A percentile compares a stretch with the other conserved stretches of the same genome.
These are phyloP conservation scores for Blastocladiella emersonii DNA, from an alignment of 371 early-diverging fungal genomes.

Conservation along the genomic window DNA sequence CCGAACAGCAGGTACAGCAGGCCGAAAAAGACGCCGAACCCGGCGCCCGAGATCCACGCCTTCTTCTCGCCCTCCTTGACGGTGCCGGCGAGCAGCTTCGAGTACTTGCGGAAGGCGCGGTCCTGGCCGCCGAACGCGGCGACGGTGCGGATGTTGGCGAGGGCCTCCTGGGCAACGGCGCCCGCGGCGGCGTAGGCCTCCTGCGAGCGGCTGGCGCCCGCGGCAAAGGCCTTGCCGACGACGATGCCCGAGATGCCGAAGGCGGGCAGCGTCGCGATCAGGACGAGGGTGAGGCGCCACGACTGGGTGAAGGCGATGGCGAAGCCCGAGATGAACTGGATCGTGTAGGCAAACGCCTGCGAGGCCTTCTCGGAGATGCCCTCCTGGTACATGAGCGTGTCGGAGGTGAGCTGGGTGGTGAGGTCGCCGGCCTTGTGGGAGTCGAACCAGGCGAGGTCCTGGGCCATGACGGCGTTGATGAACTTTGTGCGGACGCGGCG, in stretches of 20 bases:
- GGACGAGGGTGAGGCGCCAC: conserved; percentile 55
- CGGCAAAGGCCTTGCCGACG: conserved; percentile 27
- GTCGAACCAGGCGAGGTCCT: conserved; percentile 90
- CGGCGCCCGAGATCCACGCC: background rate
- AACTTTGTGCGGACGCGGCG: conserved; percentile 47
- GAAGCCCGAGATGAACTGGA: conserved; percentile 73
- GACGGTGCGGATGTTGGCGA: conserved; percentile 7
- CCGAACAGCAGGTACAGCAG: background rate
- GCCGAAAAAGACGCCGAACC: background rate
- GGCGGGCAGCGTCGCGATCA: conserved; percentile 66
- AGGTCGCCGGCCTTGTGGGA: conserved; percentile 26
- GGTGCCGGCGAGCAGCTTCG: background rate
- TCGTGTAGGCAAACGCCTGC: conserved; percentile 42
- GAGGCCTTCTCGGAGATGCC: conserved; percentile 74
- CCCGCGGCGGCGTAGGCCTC: conserved; percentile 26
- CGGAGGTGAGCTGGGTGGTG: conserved; percentile 42
- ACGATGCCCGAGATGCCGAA: conserved; percentile 47
- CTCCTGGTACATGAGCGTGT: conserved; percentile 70
- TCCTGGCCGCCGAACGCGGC: conserved; percentile 7
- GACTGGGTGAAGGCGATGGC: background rate
- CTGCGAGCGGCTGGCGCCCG: conserved; percentile 33
- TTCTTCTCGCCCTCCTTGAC: background rate
- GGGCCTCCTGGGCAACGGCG: conserved; percentile 8
- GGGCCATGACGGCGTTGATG: conserved; percentile 65
- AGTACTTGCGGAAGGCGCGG: background rate